These are phyloP conservation scores for Xanthoparmelia taractica DNA, from an alignment of 495 filamentous ascomycete species.

Conservation along the genomic window DNA sequence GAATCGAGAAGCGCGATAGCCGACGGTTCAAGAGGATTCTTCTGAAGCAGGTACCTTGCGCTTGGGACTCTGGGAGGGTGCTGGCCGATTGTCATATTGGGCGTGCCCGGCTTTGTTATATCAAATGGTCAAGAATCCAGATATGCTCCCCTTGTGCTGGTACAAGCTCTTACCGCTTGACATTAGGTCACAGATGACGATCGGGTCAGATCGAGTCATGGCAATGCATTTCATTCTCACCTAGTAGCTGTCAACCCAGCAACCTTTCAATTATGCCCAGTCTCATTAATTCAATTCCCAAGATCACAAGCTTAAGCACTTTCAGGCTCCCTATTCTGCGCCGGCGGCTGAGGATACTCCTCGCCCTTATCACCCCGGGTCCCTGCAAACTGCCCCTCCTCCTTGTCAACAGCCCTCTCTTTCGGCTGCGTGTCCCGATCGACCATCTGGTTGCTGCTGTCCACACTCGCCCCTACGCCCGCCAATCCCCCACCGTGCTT, in stretches of 20 bases:
- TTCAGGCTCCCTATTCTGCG: slow-evolving; percentile 2
- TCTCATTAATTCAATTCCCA: slow-evolving; percentile 2
- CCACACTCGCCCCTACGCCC: slow-evolving; percentile 42
- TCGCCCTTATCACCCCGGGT: slow-evolving; percentile 22
- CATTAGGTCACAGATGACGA: too few relatives aligned
- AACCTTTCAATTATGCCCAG: background rate
- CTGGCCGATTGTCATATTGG: too few relatives aligned
- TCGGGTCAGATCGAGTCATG: too few relatives aligned
- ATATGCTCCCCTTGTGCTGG: too few relatives aligned
- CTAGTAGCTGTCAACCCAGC: background rate
- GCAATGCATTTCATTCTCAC: background rate
- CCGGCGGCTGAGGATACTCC: slow-evolving; percentile 11
- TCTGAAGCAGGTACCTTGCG: too few relatives aligned
- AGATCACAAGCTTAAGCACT: slow-evolving; percentile 1
- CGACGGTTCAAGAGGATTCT: background rate
- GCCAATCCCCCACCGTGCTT: slow-evolving; percentile 47
- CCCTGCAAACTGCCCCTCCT: slow-evolving; percentile 22
- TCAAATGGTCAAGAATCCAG: too few relatives aligned
- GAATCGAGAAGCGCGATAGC: background rate
- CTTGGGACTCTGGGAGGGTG: too few relatives aligned
- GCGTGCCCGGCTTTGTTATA: too few relatives aligned
- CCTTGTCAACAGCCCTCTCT: slow-evolving; percentile 28
- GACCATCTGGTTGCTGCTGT: slow-evolving; percentile 19
- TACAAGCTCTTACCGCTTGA: too few relatives aligned
- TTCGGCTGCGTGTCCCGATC: slow-evolving; percentile 21